Evolutionary conservation across 148 eudicot species (phyloP), one percentile per base, ranked within the genome.

Genomic region (Rhododendron molle): DNA sequence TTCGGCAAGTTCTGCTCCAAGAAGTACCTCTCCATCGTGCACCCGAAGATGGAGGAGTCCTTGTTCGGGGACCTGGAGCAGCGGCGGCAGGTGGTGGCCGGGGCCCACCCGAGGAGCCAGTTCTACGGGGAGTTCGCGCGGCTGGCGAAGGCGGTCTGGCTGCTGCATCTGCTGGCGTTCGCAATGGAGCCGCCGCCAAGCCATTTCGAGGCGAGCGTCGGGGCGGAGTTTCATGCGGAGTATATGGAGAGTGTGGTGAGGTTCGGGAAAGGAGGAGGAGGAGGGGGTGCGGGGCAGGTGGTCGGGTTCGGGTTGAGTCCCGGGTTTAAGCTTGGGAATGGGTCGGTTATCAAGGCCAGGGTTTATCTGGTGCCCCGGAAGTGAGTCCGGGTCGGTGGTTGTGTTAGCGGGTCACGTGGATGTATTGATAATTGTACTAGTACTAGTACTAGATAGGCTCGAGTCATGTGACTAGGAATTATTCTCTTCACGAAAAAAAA

Each of bases 31-130:
- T 89, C 95, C 4, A 97, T 97, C 12, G 89, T 97, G 50, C 99
- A 97, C 86, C 96, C 96, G 26, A 94, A 94, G 83, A 97, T 97
- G 99, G 99, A 97, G 91, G 98, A 95, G 87, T 95, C 99, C 0
- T 87, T 97, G 49, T 93, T 97, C 76, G 99, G 98, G 18, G 94
- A 93, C 79, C 65, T 94, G 90, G 98, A 97, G 83, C 98, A 94
- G 82, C 88, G 98, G 36, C 91, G 94, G 81, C 98, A 90, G 81
- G 95, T 95, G 50, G 78, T 93, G 38, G 93, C 86, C 21, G 98
- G 98, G 34, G 76, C 88, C 38, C 99, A 97, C 84, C 99, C 98
- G 0, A 90, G 99, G 89, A 95, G 95, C 54, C 91, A 85, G 83
- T 97, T 97, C 81, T 97, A 97, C 60, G 90, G 92, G 0, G 96